Evolutionary conservation across 1,284 basidiomycete species (phyloP).

Genomic region (Microbotryum silenes-acaulis): DNA sequence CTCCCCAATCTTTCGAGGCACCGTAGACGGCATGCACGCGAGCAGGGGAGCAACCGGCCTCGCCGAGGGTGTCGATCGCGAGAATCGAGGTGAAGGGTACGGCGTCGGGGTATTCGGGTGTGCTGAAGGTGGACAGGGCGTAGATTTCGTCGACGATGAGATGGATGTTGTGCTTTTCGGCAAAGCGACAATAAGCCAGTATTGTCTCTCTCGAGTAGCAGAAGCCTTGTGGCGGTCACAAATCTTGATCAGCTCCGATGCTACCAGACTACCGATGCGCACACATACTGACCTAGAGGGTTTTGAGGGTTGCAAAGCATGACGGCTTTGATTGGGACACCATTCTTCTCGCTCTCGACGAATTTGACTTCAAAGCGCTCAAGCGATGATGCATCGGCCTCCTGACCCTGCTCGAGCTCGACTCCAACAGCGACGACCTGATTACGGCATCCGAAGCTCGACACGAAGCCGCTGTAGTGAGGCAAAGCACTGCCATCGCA

Average conservation of each 20-base stretch:
- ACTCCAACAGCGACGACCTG: slow-evolving; percentile 39
- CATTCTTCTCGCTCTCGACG: slow-evolving; percentile 5
- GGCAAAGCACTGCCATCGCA: not conserved
- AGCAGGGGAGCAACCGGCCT: slow-evolving; percentile 42
- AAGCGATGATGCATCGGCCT: slow-evolving; percentile 15
- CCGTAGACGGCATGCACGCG: slow-evolving; percentile 41
- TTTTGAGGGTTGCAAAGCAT: slow-evolving; percentile 46
- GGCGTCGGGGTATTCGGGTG: slow-evolving; percentile 34
- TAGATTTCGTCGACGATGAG: slow-evolving; percentile 46
- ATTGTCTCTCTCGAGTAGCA: slow-evolving; percentile 42
- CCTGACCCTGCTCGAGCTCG: slow-evolving; percentile 18
- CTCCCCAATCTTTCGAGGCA: slow-evolving; percentile 46
- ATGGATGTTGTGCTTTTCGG: slow-evolving; percentile 45
- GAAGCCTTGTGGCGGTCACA: slow-evolving; percentile 7
- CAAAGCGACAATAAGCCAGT: slow-evolving; percentile 43
- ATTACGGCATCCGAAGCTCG: slow-evolving; percentile 27
- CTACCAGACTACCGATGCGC: not conserved
- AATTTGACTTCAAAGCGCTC: slow-evolving; percentile 15
- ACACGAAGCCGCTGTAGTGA: slow-evolving; percentile 36
- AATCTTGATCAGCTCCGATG: not conserved
- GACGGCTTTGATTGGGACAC: slow-evolving; percentile 24
- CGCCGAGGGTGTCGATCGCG: slow-evolving; percentile 41
- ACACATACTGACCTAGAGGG: slow-evolving; percentile 38
- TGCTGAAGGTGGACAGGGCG: slow-evolving; percentile 15
- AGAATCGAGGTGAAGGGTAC: slow-evolving; percentile 43